These are phyloP conservation scores for Vigna reflexopilosa DNA, from an alignment of 306 rosid genomes.

Conservation along the genomic window DNA sequence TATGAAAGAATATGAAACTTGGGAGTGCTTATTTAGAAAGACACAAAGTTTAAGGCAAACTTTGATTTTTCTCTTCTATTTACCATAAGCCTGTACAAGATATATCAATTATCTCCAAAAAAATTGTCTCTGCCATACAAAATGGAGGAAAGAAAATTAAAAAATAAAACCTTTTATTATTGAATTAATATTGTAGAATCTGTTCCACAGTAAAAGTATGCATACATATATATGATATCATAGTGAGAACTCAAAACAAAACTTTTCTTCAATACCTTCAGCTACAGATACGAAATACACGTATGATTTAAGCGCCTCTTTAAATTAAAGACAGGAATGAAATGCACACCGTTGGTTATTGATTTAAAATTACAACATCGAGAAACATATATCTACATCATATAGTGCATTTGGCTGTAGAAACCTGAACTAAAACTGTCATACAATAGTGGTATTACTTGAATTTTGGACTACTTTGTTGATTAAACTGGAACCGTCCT, in stretches of 20 bases:
- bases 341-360: neutral
- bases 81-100: neutral
- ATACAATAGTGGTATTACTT: conserved; percentile 10
- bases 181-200: conserved; percentile 9
- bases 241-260: neutral
- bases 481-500: conserved; percentile 62
- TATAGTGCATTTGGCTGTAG: conserved; percentile 17
- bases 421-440: conserved; percentile 1
- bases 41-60: neutral
- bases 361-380: conserved; percentile 17
- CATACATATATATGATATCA: neutral
- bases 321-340: conserved; percentile 7
- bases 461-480: neutral
- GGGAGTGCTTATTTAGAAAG: no score
- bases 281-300: neutral
- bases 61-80: neutral
- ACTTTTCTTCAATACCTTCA: conserved; percentile 4
- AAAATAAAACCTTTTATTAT: neutral
- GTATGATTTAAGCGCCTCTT: neutral
- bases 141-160: conserved; percentile 19
- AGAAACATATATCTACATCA: conserved; percentile 34
- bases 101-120: neutral
- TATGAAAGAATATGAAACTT: neutral
- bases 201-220: neutral
- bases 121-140: neutral